Percentiles rank a stretch among this genome's conserved stretches.
These are phyloP conservation scores for sweet orange (Citrus sinensis) DNA, from an alignment of 345 rosid genomes.

Conservation along the genomic window DVS_A1.0 CM039162.1:29058501-29059000, in stretches of 20 bases:
- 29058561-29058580: too few species aligned
- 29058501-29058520: constrained; percentile 43
- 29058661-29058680: not conserved
- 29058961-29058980: constrained; percentile 61
- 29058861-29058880: not conserved
- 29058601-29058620: too few species aligned
- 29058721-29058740: constrained; percentile 40
- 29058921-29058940: constrained; percentile 26
- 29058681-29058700: constrained; percentile 39
- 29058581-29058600: too few species aligned
- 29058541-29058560: too few species aligned
- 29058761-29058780: constrained; percentile 40
- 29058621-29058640: too few species aligned
- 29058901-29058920: not conserved
- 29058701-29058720: constrained; percentile 18
- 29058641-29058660: too few species aligned
- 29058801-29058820: constrained; percentile 35
- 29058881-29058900: not conserved
- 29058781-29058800: constrained; percentile 31
- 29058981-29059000: constrained; percentile 37
- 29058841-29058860: not conserved
- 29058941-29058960: constrained; percentile 49
- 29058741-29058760: constrained; percentile 39
- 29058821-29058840: constrained; percentile 36
- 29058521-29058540: constrained; percentile 31